These are phyloP conservation scores for Chalaropsis thielavioides DNA, from an alignment of 2,329 filamentous ascomycete genomes.

Conservation along the genomic window DNA sequence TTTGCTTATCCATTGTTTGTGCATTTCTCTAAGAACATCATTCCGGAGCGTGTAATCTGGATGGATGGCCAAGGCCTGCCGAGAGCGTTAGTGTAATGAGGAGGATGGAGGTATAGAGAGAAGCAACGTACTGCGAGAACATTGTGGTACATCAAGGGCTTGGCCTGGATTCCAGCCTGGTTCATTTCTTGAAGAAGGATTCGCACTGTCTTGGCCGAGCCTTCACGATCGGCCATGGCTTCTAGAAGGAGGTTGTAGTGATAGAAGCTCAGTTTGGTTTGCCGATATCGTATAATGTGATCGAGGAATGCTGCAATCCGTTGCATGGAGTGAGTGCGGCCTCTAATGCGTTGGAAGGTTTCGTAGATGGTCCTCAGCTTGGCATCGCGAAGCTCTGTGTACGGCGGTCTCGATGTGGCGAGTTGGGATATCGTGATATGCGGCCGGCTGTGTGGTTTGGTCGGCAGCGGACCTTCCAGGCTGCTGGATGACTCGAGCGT, in stretches of 20 bases:
- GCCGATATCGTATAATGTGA: slow-evolving; percentile 42
- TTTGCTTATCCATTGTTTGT: slow-evolving; percentile 45
- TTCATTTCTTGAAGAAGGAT: slow-evolving; percentile 61
- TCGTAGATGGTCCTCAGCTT: slow-evolving; percentile 32
- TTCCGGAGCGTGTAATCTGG: slow-evolving; percentile 68
- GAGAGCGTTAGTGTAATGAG: neutral
- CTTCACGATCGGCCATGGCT: slow-evolving; percentile 51
- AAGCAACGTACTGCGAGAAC: slow-evolving; percentile 44
- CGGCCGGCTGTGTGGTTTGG: neutral
- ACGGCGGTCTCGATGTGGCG: slow-evolving; percentile 1
- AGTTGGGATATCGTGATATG: slow-evolving; percentile 14
- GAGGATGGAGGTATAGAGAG: neutral
- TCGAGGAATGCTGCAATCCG: slow-evolving; percentile 31
- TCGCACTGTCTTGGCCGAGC: slow-evolving; percentile 49
- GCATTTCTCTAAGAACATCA: slow-evolving; percentile 59
- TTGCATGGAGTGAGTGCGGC: slow-evolving; percentile 20
- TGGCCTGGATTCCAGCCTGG: slow-evolving; percentile 43
- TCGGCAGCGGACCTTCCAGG: neutral
- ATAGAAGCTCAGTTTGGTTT: slow-evolving; percentile 39
- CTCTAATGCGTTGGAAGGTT: slow-evolving; percentile 30
- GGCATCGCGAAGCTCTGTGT: slow-evolving; percentile 23
- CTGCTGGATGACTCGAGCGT: neutral
- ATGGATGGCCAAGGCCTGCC: slow-evolving; percentile 59
- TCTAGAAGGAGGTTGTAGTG: slow-evolving; percentile 64
- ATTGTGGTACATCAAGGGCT: slow-evolving; percentile 54